Percentiles rank a stretch among this genome's conserved stretches.
phyloP scores from a whole-genome alignment of 2,329 filamentous ascomycete genomes.

The Coleophoma eucalyptorum region DNA sequence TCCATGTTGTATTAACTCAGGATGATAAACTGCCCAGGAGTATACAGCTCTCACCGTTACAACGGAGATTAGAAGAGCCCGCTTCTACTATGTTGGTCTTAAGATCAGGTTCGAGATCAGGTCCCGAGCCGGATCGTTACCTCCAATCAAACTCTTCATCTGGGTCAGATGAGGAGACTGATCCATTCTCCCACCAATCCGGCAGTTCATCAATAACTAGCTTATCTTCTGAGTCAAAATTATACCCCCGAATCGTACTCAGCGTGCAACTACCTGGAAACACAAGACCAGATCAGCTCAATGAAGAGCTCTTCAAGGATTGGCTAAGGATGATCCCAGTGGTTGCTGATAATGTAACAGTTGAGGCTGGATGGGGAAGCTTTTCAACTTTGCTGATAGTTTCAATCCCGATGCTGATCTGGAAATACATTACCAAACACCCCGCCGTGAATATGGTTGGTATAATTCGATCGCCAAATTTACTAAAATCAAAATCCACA shows the following conservation, averaged over 20 bases:
- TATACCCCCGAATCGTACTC: conserved; percentile 12
- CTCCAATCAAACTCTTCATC: not conserved
- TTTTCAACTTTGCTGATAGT: conserved; percentile 17
- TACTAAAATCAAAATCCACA: not conserved
- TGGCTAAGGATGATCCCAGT: conserved; percentile 15
- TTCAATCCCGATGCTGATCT: conserved; percentile 18
- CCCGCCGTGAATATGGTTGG: conserved; percentile 13
- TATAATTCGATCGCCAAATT: conserved; percentile 2
- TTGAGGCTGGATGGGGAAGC: conserved; percentile 18
- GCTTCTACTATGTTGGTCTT: not conserved
- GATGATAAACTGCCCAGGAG: not conserved
- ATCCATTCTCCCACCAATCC: not conserved
- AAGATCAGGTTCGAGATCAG: not conserved
- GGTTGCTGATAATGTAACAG: conserved; percentile 15
- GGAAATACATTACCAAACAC: conserved; percentile 16
- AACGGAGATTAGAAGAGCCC: not conserved
- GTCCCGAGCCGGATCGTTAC: not conserved
- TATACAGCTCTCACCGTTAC: not conserved
- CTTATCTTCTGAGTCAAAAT: not conserved
- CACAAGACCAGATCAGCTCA: conserved; percentile 11
- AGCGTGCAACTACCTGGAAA: conserved; percentile 14
- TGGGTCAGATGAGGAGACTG: not conserved
- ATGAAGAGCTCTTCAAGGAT: conserved; percentile 13
- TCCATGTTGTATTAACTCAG: not conserved
- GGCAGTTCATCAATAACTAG: not conserved